Percentiles rank a stretch among this genome's conserved stretches.
phyloP scores from a whole-genome alignment of 495 filamentous ascomycete genomes.

The Daldinia bambusicola region DNA sequence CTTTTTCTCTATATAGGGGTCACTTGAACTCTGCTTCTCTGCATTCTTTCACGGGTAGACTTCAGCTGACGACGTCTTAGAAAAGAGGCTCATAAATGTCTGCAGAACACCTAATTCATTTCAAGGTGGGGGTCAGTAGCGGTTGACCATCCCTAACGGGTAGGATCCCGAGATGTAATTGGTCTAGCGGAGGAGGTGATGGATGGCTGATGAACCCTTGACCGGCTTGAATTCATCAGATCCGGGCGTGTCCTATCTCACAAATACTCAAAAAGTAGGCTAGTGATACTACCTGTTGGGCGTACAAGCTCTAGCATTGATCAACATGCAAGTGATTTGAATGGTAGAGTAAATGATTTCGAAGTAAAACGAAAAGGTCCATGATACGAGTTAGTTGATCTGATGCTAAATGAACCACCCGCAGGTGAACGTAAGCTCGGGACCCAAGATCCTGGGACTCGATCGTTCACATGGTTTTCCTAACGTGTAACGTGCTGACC shows the following conservation, averaged over 20 bases:
- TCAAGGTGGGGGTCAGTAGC: constrained; percentile 36
- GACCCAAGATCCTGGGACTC: background rate
- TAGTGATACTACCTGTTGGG: background rate
- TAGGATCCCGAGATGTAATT: constrained; percentile 29
- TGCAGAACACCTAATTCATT: constrained; percentile 17
- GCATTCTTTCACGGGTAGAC: constrained; percentile 7
- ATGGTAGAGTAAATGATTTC: background rate
- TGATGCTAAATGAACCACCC: background rate
- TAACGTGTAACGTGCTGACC: background rate
- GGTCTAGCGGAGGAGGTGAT: constrained; percentile 19
- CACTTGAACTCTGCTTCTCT: constrained; percentile 23
- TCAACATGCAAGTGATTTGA: background rate
- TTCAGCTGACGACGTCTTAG: constrained; percentile 32
- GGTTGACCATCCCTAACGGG: constrained; percentile 34
- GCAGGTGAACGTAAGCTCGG: background rate
- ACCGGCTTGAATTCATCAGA: constrained; percentile 32
- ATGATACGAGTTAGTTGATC: background rate
- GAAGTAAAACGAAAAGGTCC: background rate
- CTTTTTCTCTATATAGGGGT: constrained; percentile 2
- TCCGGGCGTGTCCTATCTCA: constrained; percentile 14
- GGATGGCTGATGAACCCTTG: constrained; percentile 15
- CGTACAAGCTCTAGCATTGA: background rate
- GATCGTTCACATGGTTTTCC: background rate
- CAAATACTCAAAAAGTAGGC: background rate
- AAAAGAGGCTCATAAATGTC: constrained; percentile 28